Conservation (phyloP, 495 filamentous ascomycete genomes). For the Pseudomonodictys pantanalensis region DNA sequence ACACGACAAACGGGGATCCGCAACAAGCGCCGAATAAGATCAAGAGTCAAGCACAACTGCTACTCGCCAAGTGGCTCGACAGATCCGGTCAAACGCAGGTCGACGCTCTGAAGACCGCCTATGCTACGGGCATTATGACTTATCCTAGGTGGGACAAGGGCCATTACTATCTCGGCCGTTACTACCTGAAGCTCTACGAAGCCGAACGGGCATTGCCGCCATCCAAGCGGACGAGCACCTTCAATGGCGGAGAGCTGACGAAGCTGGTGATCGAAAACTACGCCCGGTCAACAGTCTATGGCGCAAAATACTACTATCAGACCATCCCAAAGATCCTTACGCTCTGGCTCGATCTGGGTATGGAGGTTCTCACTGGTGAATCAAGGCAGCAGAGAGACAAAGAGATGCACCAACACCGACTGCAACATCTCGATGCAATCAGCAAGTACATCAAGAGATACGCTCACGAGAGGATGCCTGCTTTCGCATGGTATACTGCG, state of each 20-base stretch:
- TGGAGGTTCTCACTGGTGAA: slow-evolving; percentile 59
- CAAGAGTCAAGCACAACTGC: slow-evolving; percentile 66
- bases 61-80: slow-evolving; percentile 96
- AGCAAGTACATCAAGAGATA: slow-evolving; percentile 73
- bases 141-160: slow-evolving; percentile 85
- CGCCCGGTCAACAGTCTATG: slow-evolving; percentile 76
- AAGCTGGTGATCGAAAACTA: slow-evolving; percentile 94
- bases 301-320: slow-evolving; percentile 92
- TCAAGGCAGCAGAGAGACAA: slow-evolving; percentile 25
- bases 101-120: slow-evolving; percentile 69
- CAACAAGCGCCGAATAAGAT: slow-evolving; percentile 53
- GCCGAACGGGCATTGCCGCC: slow-evolving; percentile 75
- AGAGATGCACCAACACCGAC: slow-evolving; percentile 54
- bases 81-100: slow-evolving; percentile 85
- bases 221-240: slow-evolving; percentile 58
- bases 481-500: slow-evolving; percentile 87
- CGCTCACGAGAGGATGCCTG: slow-evolving; percentile 63
- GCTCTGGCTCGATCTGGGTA: slow-evolving; percentile 88
- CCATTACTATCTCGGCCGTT: slow-evolving; percentile 92
- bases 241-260: slow-evolving; percentile 71
- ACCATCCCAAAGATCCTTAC: slow-evolving; percentile 87
- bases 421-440: slow-evolving; percentile 64
- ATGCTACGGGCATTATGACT: slow-evolving; percentile 65
- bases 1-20: slow-evolving; percentile 29
- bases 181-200: slow-evolving; percentile 95